Conservation (phyloP, 73 alveolate species). For the Blepharisma japonicum region DNA sequence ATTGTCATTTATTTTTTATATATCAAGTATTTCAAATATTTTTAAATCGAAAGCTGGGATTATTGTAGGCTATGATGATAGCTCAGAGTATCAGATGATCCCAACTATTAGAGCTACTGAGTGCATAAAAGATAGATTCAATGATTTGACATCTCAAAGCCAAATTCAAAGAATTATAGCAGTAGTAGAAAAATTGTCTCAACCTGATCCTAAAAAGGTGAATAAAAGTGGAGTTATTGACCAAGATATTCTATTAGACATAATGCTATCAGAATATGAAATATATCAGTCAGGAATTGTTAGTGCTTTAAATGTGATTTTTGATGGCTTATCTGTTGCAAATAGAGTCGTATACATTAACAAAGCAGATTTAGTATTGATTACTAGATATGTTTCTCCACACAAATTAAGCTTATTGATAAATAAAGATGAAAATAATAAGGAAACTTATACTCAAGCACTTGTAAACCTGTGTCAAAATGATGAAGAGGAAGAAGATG, state of each 20-base stretch:
- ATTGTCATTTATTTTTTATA: background rate
- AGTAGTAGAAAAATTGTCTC: background rate
- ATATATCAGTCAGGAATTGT: no score
- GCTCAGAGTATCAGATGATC: conserved; percentile 3
- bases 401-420: no score
- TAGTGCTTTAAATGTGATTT: no score
- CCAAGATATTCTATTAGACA: background rate
- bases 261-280: background rate
- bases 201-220: conserved; percentile 23
- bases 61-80: background rate
- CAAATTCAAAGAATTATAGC: background rate
- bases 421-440: no score
- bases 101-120: conserved; percentile 22
- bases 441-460: no score
- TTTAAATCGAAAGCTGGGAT: conserved; percentile 5
- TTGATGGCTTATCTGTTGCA: no score
- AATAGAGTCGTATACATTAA: no score
- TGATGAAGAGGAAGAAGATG: no score
- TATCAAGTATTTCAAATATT: background rate
- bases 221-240: conserved; percentile 20
- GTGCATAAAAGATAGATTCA: background rate
- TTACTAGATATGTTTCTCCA: no score
- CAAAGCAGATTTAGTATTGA: no score
- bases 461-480: no score
- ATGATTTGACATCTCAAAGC: background rate